Evolutionary conservation across 202 grass and related monocot species (phyloP).

Genomic region (Setaria italica): DNA sequence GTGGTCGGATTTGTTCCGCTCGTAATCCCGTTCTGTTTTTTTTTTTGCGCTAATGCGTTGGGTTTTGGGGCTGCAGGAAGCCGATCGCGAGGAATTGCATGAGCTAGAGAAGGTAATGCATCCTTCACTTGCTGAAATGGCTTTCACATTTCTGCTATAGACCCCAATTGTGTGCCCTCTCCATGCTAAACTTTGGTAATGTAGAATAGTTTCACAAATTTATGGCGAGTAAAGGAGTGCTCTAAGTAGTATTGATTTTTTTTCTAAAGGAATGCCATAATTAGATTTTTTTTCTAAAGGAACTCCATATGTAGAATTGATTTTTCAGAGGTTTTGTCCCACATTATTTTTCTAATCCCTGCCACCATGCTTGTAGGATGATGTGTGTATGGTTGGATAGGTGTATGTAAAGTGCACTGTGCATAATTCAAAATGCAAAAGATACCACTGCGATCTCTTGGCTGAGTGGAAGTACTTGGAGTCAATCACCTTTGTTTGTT

Average conservation of each 20-base stretch:
- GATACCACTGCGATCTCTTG: not conserved
- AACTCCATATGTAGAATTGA: not conserved
- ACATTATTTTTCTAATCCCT: not conserved
- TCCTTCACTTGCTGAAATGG: constrained; percentile 24
- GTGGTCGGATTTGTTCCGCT: not conserved
- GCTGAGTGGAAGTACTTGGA: not conserved
- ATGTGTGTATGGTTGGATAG: not conserved
- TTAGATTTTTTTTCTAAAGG: too few species aligned
- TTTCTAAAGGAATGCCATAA: not conserved
- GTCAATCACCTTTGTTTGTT: not conserved
- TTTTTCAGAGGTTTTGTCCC: not conserved
- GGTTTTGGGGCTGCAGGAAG: constrained; percentile 50
- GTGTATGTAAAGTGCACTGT: not conserved
- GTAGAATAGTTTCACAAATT: not conserved
- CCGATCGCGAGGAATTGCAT: constrained; percentile 60
- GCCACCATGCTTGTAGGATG: not conserved
- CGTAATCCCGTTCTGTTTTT: not conserved
- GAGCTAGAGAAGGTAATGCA: constrained; percentile 58
- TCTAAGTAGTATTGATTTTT: not conserved
- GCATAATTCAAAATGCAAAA: not conserved
- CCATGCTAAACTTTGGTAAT: constrained; percentile 20
- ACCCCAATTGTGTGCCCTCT: not conserved
- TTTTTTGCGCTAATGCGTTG: constrained; percentile 20
- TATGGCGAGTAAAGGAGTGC: not conserved
- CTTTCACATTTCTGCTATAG: not conserved